These are phyloP conservation scores for Candida adriatica DNA, from an alignment of 805 yeast species.

Conservation along the genomic window DNA sequence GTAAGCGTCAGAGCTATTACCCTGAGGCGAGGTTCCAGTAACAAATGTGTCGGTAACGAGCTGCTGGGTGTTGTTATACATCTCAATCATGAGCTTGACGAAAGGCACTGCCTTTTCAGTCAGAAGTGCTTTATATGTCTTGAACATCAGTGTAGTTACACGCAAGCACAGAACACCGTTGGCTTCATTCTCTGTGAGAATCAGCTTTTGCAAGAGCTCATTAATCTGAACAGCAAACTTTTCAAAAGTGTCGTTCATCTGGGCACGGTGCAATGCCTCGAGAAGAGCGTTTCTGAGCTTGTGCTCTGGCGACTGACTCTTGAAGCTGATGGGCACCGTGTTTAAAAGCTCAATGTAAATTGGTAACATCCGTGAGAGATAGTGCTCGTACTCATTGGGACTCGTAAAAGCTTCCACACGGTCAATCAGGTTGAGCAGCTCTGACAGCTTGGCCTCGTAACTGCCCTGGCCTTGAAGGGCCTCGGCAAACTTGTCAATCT, in stretches of 20 bases:
- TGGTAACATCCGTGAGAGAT: constrained; percentile 64
- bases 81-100: constrained; percentile 62
- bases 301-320: constrained; percentile 60
- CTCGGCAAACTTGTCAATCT: constrained; percentile 61
- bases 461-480: constrained; percentile 52
- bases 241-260: constrained; percentile 74
- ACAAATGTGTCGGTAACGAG: constrained; percentile 69
- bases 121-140: constrained; percentile 66
- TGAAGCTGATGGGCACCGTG: constrained; percentile 66
- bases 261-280: constrained; percentile 75
- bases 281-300: constrained; percentile 70
- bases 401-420: constrained; percentile 79
- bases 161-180: constrained; percentile 91
- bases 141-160: constrained; percentile 76
- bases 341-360: constrained; percentile 57
- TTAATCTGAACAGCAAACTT: constrained; percentile 59
- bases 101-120: constrained; percentile 73
- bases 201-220: constrained; percentile 48
- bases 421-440: constrained; percentile 78
- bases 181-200: constrained; percentile 84
- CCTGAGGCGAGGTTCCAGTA: constrained; percentile 13
- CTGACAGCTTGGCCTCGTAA: constrained; percentile 54
- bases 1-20: constrained; percentile 30
- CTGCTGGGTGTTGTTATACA: constrained; percentile 73
- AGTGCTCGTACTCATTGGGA: constrained; percentile 73